A percentile compares a stretch with the other conserved stretches of the same genome.
Conservation (phyloP, 2,329 filamentous ascomycete genomes). For the Aureobasidium subglaciale region DNA sequence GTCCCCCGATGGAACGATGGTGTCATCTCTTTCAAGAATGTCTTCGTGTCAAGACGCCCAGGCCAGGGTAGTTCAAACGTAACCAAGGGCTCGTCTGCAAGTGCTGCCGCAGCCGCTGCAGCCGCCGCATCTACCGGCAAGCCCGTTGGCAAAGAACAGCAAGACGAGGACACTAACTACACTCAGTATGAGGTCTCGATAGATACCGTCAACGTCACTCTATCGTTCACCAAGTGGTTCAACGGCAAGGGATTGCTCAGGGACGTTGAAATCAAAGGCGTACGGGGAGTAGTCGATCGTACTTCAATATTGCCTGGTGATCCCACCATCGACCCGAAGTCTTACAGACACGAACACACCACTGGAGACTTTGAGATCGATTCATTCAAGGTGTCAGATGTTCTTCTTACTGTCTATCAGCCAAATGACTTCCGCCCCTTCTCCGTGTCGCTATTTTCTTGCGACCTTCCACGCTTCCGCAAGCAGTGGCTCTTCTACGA, state of each 20-base stretch:
- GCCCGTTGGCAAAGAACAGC: slow-evolving; percentile 36
- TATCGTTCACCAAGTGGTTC: slow-evolving; percentile 99
- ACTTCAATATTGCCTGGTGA: slow-evolving; percentile 67
- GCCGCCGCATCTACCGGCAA: slow-evolving; percentile 53
- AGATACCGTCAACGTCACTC: slow-evolving; percentile 87
- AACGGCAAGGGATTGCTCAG: slow-evolving; percentile 87
- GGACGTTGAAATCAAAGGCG: slow-evolving; percentile 89
- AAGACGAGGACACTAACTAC: slow-evolving; percentile 91
- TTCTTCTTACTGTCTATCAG: slow-evolving; percentile 86
- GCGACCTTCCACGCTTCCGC: slow-evolving; percentile 82
- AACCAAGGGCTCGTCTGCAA: slow-evolving; percentile 81
- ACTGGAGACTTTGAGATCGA: slow-evolving; percentile 97
- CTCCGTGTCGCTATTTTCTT: slow-evolving; percentile 89
- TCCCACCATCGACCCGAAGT: slow-evolving; percentile 65
- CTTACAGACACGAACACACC: slow-evolving; percentile 78
- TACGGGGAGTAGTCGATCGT: slow-evolving; percentile 85
- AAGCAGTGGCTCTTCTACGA: slow-evolving; percentile 99
- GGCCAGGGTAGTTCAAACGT: slow-evolving; percentile 76
- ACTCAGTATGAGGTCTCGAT: slow-evolving; percentile 96
- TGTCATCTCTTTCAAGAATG: slow-evolving; percentile 93
- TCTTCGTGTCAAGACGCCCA: slow-evolving; percentile 87
- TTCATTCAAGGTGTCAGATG: slow-evolving; percentile 90
- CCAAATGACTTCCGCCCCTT: slow-evolving; percentile 89
- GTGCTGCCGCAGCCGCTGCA: slow-evolving; percentile 77
- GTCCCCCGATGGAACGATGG: slow-evolving; percentile 93